These are phyloP conservation scores for Metschnikowia lunata DNA, from an alignment of 805 yeast genomes.

Conservation along the genomic window DNA sequence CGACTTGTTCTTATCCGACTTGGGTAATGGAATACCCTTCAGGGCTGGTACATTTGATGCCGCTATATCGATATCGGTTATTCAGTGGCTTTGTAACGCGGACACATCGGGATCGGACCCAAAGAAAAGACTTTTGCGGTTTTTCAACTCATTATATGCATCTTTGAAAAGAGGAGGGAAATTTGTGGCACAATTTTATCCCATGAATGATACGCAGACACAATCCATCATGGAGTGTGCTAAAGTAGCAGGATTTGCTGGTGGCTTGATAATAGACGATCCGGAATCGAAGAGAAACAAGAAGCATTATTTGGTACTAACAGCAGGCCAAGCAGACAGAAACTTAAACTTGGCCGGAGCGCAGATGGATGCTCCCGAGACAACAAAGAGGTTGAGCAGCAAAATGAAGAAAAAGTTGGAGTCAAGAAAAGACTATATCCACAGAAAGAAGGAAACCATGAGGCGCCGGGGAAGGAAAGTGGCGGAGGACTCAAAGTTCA, in stretches of 20 bases:
- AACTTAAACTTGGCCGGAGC: conserved; percentile 77
- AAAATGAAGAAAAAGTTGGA: conserved; percentile 57
- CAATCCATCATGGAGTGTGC: conserved; percentile 79
- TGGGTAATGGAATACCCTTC: conserved; percentile 92
- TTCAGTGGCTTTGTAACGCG: conserved; percentile 98
- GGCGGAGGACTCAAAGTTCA: conserved; percentile 85
- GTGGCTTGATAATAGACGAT: conserved; percentile 91
- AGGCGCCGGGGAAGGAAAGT: conserved; percentile 86
- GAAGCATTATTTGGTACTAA: conserved; percentile 83
- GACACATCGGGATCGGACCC: conserved; percentile 83
- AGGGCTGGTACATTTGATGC: conserved; percentile 97
- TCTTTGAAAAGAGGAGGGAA: conserved; percentile 90
- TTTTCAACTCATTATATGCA: conserved; percentile 86
- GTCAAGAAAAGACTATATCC: conserved; percentile 72
- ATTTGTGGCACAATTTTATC: conserved; percentile 96
- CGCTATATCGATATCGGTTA: conserved; percentile 89
- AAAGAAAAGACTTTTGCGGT: conserved; percentile 68
- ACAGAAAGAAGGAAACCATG: conserved; percentile 90
- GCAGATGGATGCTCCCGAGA: conserved; percentile 63
- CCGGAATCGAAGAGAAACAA: conserved; percentile 89
- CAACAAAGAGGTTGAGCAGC: conserved; percentile 38
- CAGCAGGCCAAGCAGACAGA: conserved; percentile 78
- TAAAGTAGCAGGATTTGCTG: conserved; percentile 90
- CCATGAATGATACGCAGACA: conserved; percentile 81
- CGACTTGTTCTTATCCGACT: conserved; percentile 84